phyloP scores from a whole-genome alignment of 495 filamentous ascomycete species.

The Xylaria nigripes region DNA sequence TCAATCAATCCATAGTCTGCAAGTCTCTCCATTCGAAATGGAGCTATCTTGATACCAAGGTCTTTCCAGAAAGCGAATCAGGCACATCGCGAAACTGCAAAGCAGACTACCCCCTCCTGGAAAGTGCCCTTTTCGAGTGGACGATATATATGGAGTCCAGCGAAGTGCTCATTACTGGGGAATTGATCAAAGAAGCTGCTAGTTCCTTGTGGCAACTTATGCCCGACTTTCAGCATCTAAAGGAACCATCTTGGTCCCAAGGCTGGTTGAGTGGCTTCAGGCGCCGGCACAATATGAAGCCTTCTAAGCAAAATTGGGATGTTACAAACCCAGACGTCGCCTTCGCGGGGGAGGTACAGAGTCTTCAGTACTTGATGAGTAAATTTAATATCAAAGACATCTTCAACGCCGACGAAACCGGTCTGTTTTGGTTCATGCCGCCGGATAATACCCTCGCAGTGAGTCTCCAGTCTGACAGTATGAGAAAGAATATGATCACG shows the following conservation, averaged over 20 bases:
- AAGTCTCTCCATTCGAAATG: neutral
- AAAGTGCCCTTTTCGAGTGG: neutral
- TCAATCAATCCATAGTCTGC: neutral
- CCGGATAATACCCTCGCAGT: neutral
- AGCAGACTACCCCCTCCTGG: neutral
- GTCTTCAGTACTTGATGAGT: neutral
- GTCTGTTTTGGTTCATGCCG: neutral
- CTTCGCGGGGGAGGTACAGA: neutral
- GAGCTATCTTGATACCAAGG: neutral
- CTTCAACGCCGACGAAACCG: neutral
- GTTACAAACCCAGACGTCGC: neutral
- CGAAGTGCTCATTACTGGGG: neutral
- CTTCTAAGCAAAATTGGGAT: neutral
- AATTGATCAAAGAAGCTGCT: neutral
- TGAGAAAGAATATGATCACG: neutral
- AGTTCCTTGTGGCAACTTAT: neutral
- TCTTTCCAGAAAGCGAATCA: neutral
- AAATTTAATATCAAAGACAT: neutral
- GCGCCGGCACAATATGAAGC: neutral
- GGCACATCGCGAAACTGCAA: neutral
- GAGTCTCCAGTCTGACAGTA: neutral
- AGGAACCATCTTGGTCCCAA: neutral
- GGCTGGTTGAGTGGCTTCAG: neutral
- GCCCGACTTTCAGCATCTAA: neutral
- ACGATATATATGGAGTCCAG: neutral